phyloP scores from a whole-genome alignment of 805 yeast species.

The Wickerhamiella galacta region DNA sequence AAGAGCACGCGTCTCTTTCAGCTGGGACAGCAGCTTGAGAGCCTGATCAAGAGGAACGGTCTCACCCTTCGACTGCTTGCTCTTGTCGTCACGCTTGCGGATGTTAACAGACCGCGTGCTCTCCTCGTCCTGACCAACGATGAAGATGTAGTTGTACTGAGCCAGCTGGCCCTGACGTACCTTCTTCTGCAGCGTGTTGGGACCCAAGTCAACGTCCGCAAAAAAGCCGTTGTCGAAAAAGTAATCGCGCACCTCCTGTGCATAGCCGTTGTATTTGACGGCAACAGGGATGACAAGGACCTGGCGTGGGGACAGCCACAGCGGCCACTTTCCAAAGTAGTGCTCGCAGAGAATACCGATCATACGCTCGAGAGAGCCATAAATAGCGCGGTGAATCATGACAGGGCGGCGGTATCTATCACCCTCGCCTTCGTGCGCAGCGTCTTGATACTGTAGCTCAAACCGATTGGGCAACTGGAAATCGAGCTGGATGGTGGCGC shows the following conservation, averaged over 20 bases:
- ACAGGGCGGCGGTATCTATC: constrained; percentile 70
- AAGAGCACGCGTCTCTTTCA: constrained; percentile 58
- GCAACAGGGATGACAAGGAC: constrained; percentile 93
- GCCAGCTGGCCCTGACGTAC: constrained; percentile 90
- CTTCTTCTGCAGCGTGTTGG: constrained; percentile 96
- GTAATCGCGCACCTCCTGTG: constrained; percentile 56
- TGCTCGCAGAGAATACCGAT: constrained; percentile 96
- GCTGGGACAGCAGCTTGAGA: constrained; percentile 43
- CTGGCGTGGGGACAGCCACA: constrained; percentile 99
- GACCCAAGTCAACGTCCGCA: constrained; percentile 84
- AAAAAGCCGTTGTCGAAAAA: constrained; percentile 57
- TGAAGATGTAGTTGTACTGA: constrained; percentile 88
- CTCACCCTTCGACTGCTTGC: constrained; percentile 78
- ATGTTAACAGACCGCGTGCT: constrained; percentile 67
- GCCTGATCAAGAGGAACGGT: constrained; percentile 60
- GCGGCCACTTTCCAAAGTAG: constrained; percentile 98
- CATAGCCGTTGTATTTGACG: constrained; percentile 80
- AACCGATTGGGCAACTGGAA: constrained; percentile 95
- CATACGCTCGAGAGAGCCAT: constrained; percentile 98
- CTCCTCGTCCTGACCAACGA: constrained; percentile 93
- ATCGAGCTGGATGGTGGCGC: constrained; percentile 97
- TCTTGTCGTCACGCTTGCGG: constrained; percentile 89
- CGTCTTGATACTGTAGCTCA: constrained; percentile 63
- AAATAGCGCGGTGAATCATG: constrained; percentile 97
- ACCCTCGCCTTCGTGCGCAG: constrained; percentile 17